Percentiles rank a stretch among this genome's conserved stretches.
Conservation (phyloP, 208 protist genomes). For the Leishmania amazonensis region DNA sequence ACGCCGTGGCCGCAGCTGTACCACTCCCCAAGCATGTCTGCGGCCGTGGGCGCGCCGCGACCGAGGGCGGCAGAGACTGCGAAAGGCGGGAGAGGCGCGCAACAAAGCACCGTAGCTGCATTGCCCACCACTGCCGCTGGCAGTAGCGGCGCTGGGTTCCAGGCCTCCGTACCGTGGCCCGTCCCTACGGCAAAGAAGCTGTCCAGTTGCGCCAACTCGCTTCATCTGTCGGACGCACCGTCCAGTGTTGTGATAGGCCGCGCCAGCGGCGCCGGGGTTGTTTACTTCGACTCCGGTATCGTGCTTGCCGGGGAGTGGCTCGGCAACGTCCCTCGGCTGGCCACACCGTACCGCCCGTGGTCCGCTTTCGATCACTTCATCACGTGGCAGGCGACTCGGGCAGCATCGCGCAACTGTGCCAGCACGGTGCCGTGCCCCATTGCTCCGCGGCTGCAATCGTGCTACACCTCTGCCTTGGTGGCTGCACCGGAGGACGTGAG, state of each 20-base stretch:
- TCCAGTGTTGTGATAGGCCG: constrained; percentile 34
- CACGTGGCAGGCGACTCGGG: constrained; percentile 21
- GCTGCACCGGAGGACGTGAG: constrained; percentile 23
- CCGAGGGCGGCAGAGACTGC: not conserved
- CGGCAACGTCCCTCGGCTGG: constrained; percentile 59
- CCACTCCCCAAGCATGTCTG: constrained; percentile 23
- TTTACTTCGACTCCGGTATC: constrained; percentile 72
- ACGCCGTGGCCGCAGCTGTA: constrained; percentile 32
- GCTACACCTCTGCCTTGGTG: constrained; percentile 14
- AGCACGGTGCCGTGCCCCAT: constrained; percentile 8
- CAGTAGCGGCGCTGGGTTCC: not conserved
- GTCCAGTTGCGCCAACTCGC: constrained; percentile 11
- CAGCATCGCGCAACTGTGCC: constrained; percentile 22
- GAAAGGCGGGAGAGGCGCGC: not conserved
- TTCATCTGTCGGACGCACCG: constrained; percentile 23
- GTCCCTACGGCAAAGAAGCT: constrained; percentile 19
- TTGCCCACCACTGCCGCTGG: not conserved
- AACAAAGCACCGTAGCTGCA: not conserved
- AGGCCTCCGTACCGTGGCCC: not conserved
- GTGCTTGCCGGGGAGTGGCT: constrained; percentile 53
- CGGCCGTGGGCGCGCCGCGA: not conserved
- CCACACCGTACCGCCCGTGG: constrained; percentile 58
- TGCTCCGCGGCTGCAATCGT: constrained; percentile 33
- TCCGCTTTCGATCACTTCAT: constrained; percentile 59
- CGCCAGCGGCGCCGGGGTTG: constrained; percentile 39